phyloP scores from a whole-genome alignment of 2,329 filamentous ascomycete species.

The Calycina herbarum region DNA sequence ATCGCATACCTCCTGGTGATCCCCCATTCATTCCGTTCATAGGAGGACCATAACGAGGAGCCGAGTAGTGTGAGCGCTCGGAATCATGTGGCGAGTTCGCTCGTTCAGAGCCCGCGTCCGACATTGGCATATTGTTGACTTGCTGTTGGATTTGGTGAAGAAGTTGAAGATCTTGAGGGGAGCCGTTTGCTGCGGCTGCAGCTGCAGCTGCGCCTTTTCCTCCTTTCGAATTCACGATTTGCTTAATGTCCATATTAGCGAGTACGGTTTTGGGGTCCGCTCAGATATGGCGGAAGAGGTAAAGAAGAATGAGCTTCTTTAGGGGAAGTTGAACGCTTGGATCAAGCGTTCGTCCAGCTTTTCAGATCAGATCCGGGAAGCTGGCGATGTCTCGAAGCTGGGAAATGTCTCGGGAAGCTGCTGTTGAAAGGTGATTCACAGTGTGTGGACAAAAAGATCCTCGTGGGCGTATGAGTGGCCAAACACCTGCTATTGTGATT shows the following conservation, averaged over 20 bases:
- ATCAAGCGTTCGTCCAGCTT: constrained; percentile 36
- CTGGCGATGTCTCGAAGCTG: constrained; percentile 27
- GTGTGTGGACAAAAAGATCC: constrained; percentile 15
- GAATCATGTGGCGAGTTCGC: constrained; percentile 39
- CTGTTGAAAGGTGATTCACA: constrained; percentile 24
- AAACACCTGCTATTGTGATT: neutral
- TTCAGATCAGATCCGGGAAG: constrained; percentile 28
- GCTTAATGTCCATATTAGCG: constrained; percentile 39
- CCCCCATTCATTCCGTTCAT: constrained; percentile 36
- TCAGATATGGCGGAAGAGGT: constrained; percentile 5
- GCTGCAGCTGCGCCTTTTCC: constrained; percentile 34
- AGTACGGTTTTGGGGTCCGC: constrained; percentile 8
- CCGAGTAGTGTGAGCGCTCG: constrained; percentile 39
- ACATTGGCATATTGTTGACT: constrained; percentile 35
- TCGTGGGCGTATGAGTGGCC: neutral
- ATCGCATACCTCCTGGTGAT: constrained; percentile 34
- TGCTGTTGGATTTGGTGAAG: constrained; percentile 40
- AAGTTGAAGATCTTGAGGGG: constrained; percentile 37
- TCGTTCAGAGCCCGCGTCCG: constrained; percentile 38
- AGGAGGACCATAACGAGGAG: constrained; percentile 28
- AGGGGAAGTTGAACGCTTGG: constrained; percentile 32
- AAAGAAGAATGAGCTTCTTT: constrained; percentile 26
- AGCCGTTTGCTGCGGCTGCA: constrained; percentile 29
- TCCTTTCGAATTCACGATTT: constrained; percentile 41
- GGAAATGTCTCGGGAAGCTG: constrained; percentile 34